These are phyloP conservation scores for Phytopythium delawarense DNA, from an alignment of 352 stramenopile species.

Conservation along the genomic window DNA sequence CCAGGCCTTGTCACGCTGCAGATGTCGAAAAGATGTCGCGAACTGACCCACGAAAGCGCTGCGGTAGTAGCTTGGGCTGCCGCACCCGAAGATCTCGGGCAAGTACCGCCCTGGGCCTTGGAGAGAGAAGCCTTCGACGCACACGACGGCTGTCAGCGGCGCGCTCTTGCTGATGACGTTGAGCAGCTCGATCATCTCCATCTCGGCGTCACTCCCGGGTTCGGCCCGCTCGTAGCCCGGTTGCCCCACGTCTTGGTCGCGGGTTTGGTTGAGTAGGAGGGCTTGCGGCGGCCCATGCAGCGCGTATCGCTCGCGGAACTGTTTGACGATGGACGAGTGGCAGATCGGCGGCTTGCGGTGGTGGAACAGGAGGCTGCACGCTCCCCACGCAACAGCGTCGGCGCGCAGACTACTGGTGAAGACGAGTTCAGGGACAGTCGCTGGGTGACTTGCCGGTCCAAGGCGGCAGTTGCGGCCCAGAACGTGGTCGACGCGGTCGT, in stretches of 20 bases:
- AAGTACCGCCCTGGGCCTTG: slow-evolving; percentile 20
- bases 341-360: slow-evolving; percentile 48
- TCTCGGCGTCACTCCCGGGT: slow-evolving; percentile 33
- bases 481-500: slow-evolving; percentile 14
- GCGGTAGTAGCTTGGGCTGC: slow-evolving; percentile 26
- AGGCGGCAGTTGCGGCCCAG: slow-evolving; percentile 42
- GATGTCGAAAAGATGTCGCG: slow-evolving; percentile 10
- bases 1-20: slow-evolving; percentile 24
- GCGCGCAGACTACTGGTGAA: slow-evolving; percentile 36
- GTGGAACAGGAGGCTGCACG: slow-evolving; percentile 42
- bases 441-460: slow-evolving; percentile 14
- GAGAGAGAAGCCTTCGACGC: slow-evolving; percentile 40
- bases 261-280: neutral
- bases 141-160: slow-evolving; percentile 34
- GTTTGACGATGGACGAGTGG: slow-evolving; percentile 38
- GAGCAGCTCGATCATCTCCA: slow-evolving; percentile 35
- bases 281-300: slow-evolving; percentile 12
- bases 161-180: slow-evolving; percentile 55
- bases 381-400: slow-evolving; percentile 48
- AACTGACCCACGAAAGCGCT: slow-evolving; percentile 25
- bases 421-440: slow-evolving; percentile 28
- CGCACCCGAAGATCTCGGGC: slow-evolving; percentile 30
- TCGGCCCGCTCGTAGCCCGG: slow-evolving; percentile 9
- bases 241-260: neutral
- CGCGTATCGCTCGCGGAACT: slow-evolving; percentile 38